Evolutionary conservation across 352 stramenopile species (phyloP).

Genomic region (Pythium biforme): DNA sequence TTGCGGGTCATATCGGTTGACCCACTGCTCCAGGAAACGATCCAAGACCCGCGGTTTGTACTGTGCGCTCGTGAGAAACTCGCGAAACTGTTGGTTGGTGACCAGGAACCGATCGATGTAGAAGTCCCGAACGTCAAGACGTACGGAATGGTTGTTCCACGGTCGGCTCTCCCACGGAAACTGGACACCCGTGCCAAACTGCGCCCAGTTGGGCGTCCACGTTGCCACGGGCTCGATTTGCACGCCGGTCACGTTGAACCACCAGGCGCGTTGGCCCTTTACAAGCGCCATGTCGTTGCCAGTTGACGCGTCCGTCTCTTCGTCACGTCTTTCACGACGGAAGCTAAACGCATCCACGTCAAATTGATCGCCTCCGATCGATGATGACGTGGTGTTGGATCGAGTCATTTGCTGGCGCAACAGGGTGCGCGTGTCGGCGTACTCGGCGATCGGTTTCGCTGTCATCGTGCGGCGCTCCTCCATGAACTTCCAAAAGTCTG

Average conservation of each 20-base stretch:
- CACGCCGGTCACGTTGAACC: constrained; percentile 79
- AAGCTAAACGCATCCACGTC: background rate
- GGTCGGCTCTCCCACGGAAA: constrained; percentile 81
- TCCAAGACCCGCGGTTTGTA: constrained; percentile 56
- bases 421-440: constrained; percentile 31
- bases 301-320: background rate
- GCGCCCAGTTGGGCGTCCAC: constrained; percentile 60
- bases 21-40: constrained; percentile 76
- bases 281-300: constrained; percentile 44
- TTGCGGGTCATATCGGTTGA: constrained; percentile 33
- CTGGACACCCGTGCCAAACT: constrained; percentile 74
- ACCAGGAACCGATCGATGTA: constrained; percentile 71
- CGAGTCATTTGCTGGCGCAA: constrained; percentile 27
- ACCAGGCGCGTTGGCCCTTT: constrained; percentile 49
- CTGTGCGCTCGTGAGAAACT: constrained; percentile 52
- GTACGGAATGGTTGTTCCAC: constrained; percentile 74
- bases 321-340: background rate
- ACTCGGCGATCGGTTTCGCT: constrained; percentile 41
- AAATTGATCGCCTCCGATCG: background rate
- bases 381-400: background rate
- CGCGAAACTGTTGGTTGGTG: constrained; percentile 67
- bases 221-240: constrained; percentile 73
- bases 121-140: constrained; percentile 69
- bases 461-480: constrained; percentile 51
- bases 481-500: constrained; percentile 44